A percentile compares a stretch with the other conserved stretches of the same genome.
Conservation (phyloP, 2,329 filamentous ascomycete species). For the Fusarium napiforme region DNA sequence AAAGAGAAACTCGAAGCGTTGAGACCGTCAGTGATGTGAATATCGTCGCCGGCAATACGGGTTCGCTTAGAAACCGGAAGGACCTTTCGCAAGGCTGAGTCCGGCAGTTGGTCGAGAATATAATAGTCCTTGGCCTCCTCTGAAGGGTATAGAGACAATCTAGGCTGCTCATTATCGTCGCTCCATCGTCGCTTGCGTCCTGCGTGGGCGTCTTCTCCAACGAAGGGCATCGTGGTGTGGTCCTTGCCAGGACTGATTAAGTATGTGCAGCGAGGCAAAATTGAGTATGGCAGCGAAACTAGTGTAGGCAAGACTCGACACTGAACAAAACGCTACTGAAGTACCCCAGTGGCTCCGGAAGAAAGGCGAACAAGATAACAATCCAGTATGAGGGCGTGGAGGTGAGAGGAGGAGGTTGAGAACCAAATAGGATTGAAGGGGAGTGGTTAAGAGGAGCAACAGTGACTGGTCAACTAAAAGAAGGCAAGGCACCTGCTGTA, state of each 20-base stretch:
- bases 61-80: constrained; percentile 48
- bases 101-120: constrained; percentile 42
- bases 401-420: constrained; percentile 18
- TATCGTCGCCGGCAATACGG: constrained; percentile 43
- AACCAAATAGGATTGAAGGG: constrained; percentile 6
- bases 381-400: constrained; percentile 1
- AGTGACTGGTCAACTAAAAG: constrained; percentile 22
- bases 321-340: background rate
- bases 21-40: constrained; percentile 30
- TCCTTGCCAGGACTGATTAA: constrained; percentile 25
- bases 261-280: constrained; percentile 27
- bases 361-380: background rate
- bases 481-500: constrained; percentile 32
- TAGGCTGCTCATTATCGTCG: constrained; percentile 40
- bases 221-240: constrained; percentile 50
- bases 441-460: constrained; percentile 21
- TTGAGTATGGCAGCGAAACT: background rate
- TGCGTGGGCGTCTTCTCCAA: constrained; percentile 47
- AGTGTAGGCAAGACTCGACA: background rate
- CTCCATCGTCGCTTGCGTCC: constrained; percentile 52
- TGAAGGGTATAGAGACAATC: constrained; percentile 42
- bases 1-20: constrained; percentile 4
- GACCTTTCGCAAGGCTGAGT: constrained; percentile 45
- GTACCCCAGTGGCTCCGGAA: background rate
- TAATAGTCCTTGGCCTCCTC: constrained; percentile 44